Conservation (phyloP, 1,139 yeast genomes). For the Taphrina wiesneri region DNA sequence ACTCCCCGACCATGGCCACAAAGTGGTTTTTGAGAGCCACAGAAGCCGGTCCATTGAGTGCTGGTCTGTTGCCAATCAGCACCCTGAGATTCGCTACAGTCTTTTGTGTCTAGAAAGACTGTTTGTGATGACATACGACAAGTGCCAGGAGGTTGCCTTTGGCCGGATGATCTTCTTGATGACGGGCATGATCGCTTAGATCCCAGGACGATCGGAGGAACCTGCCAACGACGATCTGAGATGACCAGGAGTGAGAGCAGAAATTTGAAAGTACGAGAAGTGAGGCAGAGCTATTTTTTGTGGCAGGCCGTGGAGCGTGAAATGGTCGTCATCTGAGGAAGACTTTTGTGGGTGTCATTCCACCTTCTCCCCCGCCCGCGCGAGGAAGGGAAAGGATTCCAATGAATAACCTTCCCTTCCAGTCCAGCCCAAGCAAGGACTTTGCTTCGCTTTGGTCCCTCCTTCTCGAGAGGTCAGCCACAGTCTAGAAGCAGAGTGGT, state of each 20-base stretch:
- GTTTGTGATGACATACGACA: slow-evolving; percentile 7
- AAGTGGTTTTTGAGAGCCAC: slow-evolving; percentile 23
- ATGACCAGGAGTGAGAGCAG: not conserved
- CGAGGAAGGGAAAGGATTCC: too few relatives aligned
- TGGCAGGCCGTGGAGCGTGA: not conserved
- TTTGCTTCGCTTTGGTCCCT: too few relatives aligned
- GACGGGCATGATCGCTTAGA: slow-evolving; percentile 3
- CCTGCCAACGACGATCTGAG: not conserved
- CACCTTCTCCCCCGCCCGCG: not conserved
- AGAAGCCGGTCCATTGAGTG: slow-evolving; percentile 46
- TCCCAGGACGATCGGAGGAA: not conserved
- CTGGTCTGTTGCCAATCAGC: not conserved
- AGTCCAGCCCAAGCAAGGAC: not conserved
- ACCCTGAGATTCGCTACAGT: not conserved
- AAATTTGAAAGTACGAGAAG: not conserved
- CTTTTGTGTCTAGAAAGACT: not conserved
- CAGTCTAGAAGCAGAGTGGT: not conserved
- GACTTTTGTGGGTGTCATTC: slow-evolving; percentile 1
- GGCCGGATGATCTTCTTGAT: slow-evolving; percentile 16
- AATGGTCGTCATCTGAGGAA: not conserved
- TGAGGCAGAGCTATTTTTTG: slow-evolving; percentile 1
- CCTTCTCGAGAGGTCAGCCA: too few relatives aligned
- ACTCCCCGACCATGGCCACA: slow-evolving; percentile 64
- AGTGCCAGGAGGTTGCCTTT: slow-evolving; percentile 11
- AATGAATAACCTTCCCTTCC: too few relatives aligned